Evolutionary conservation across 441 rosid genomes (phyloP), one percentile per base, ranked within the genome.

Genomic region (Lepidium campestre): DNA sequence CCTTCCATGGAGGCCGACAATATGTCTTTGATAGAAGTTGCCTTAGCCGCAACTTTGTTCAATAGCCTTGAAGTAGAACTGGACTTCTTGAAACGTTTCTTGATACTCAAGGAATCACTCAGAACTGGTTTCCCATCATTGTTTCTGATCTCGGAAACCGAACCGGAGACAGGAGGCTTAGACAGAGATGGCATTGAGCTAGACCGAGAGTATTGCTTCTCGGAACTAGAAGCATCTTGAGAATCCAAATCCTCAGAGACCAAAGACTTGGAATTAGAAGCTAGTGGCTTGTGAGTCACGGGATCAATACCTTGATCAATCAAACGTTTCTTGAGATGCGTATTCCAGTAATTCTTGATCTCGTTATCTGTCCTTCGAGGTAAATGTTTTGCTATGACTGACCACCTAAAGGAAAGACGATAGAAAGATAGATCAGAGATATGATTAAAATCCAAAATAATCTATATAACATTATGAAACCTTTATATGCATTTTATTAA

Each of bases 301-400:
- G 89, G 94, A 71, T 88, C 89, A n/a, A 83, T 73, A 50, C 91
- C 88, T 62, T 71, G 80, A 44, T 47, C 74, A 10, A 74, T 44
- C 46, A 88, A 45, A 6, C 81, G 68, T 46, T 82, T 88, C 57
- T 81, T 88, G 6, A 88, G 74, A 65, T 81, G 90, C 1, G 88
- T 79, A 70, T 88, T 84, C 94, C 94, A 88, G 39, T 86, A 78
- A 44, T 88, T 88, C 79, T 88, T 85, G 55, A 87, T 83, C 70
- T 84, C 91, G 34, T 82, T 86, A 66, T 84, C 91, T 1, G 91
- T 88, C 71, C 93, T 71, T 44, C 78, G 76, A 0, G 86, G 83
- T 49, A 85, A 62, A 53, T 81, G 77, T 13, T 78, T 73, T 1
- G 94, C 91, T 55, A 88, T 88, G 17, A 80, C 83, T 47, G 94